Conservation (phyloP, 2,329 filamentous ascomycete species). For the Fusarium cyanostomum region DNA sequence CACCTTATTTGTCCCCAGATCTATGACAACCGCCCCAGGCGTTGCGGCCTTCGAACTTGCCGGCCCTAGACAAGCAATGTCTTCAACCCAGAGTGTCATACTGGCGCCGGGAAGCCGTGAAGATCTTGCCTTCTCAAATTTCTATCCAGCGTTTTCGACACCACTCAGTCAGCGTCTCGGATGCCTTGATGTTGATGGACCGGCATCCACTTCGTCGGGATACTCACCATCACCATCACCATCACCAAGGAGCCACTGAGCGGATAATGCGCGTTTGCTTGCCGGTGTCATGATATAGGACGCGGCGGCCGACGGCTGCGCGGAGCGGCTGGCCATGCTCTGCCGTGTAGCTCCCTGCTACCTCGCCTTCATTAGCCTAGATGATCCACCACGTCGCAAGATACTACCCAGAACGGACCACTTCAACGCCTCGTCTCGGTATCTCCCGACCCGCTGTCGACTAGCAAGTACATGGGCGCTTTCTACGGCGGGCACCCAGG, state of each 20-base stretch:
- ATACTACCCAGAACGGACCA: slow-evolving; percentile 16
- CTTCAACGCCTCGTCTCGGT: slow-evolving; percentile 33
- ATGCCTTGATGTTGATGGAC: not conserved
- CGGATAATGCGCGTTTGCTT: not conserved
- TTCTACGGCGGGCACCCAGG: slow-evolving; percentile 22
- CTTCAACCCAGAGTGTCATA: slow-evolving; percentile 11
- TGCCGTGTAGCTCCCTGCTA: slow-evolving; percentile 1
- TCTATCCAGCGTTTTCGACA: not conserved
- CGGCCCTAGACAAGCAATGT: slow-evolving; percentile 9
- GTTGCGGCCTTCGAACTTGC: slow-evolving; percentile 26
- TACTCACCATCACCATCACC: slow-evolving; percentile 1
- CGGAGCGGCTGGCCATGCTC: slow-evolving; percentile 12
- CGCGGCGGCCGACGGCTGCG: slow-evolving; percentile 12
- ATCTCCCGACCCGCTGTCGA: slow-evolving; percentile 39
- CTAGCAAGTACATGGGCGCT: slow-evolving; percentile 28
- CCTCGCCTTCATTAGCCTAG: slow-evolving; percentile 7
- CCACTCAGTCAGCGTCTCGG: not conserved
- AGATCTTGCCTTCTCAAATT: not conserved
- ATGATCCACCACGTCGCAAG: slow-evolving; percentile 21
- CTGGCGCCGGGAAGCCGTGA: not conserved
- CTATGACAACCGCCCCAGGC: slow-evolving; percentile 27
- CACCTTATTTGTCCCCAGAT: slow-evolving; percentile 30
- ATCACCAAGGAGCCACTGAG: not conserved
- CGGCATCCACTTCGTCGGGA: not conserved
- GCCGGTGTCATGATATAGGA: slow-evolving; percentile 1